Percentiles rank a stretch among this genome's conserved stretches.
These are phyloP conservation scores for Primulina huaijiensis DNA, from an alignment of 257 asterid genomes.

Conservation along the genomic window DNA sequence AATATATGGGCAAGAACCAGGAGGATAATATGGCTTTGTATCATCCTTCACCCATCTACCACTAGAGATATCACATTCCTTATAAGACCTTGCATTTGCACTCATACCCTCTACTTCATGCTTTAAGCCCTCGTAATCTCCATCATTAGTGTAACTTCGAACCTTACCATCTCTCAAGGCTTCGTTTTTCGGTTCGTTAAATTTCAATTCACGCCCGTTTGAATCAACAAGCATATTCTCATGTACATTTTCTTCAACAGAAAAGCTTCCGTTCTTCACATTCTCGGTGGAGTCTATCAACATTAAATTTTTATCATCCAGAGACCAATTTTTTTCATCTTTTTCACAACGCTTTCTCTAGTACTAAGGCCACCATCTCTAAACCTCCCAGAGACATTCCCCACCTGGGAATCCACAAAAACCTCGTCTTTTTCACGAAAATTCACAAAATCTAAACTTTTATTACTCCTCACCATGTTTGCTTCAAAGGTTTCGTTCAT, in stretches of 20 bases:
- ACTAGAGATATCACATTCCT: constrained; percentile 67
- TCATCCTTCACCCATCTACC: constrained; percentile 93
- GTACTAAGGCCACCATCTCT: constrained; percentile 29
- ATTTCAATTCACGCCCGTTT: not conserved
- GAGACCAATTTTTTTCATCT: constrained; percentile 25
- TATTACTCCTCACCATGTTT: constrained; percentile 27
- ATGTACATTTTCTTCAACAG: constrained; percentile 14
- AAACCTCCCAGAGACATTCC: constrained; percentile 30
- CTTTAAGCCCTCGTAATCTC: constrained; percentile 21
- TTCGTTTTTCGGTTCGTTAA: constrained; percentile 17
- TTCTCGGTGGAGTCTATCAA: constrained; percentile 25
- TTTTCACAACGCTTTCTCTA: constrained; percentile 24
- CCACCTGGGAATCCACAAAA: constrained; percentile 33
- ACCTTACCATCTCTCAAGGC: constrained; percentile 17
- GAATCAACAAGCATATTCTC: not conserved
- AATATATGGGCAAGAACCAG: constrained; percentile 80
- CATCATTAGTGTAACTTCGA: constrained; percentile 19
- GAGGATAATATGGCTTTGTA: constrained; percentile 67
- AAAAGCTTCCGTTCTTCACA: constrained; percentile 28
- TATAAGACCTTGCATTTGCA: constrained; percentile 33
- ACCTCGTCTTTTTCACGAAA: constrained; percentile 28
- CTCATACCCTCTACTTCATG: constrained; percentile 17
- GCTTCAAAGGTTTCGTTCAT: constrained; percentile 32
- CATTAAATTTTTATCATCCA: constrained; percentile 21
- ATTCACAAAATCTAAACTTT: constrained; percentile 25